phyloP scores from a whole-genome alignment of 1,139 yeast species.

The Suhomyces terraborum region DNA sequence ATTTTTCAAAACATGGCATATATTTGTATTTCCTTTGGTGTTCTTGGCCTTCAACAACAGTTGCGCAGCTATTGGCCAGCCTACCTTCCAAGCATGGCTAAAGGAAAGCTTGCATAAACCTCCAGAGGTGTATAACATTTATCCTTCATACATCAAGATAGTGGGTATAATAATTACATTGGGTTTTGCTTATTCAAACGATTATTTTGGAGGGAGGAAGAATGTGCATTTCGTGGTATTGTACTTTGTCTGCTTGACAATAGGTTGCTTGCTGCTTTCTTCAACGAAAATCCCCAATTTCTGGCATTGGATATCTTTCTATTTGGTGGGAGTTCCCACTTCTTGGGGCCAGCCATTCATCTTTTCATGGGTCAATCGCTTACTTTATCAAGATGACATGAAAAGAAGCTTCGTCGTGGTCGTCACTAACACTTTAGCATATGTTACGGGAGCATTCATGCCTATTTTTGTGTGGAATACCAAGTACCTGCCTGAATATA shows the following conservation, averaged over 20 bases:
- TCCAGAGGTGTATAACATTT: slow-evolving; percentile 46
- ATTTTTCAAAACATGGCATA: slow-evolving; percentile 52
- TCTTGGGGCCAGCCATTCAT: slow-evolving; percentile 47
- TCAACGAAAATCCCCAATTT: slow-evolving; percentile 20
- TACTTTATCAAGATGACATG: slow-evolving; percentile 48
- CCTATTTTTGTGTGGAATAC: slow-evolving; percentile 38
- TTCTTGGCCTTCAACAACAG: slow-evolving; percentile 28
- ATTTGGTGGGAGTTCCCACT: slow-evolving; percentile 18
- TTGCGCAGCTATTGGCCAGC: slow-evolving; percentile 45
- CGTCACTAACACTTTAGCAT: slow-evolving; percentile 52
- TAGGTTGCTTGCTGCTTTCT: slow-evolving; percentile 19
- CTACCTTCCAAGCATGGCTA: slow-evolving; percentile 58
- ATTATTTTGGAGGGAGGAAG: slow-evolving; percentile 19
- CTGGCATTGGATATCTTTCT: slow-evolving; percentile 21
- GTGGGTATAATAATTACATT: slow-evolving; percentile 17
- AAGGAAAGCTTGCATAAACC: slow-evolving; percentile 41
- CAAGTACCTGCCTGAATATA: slow-evolving; percentile 49
- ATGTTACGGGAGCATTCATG: slow-evolving; percentile 53
- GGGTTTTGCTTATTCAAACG: slow-evolving; percentile 18
- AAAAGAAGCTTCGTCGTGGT: slow-evolving; percentile 54
- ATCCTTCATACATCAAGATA: slow-evolving; percentile 40
- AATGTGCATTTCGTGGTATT: slow-evolving; percentile 17
- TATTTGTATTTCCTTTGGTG: slow-evolving; percentile 25
- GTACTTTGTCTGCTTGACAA: slow-evolving; percentile 16
- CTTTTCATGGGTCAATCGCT: slow-evolving; percentile 57